phyloP scores from a whole-genome alignment of 2,329 filamentous ascomycete genomes.

The Fusarium nurragi region DNA sequence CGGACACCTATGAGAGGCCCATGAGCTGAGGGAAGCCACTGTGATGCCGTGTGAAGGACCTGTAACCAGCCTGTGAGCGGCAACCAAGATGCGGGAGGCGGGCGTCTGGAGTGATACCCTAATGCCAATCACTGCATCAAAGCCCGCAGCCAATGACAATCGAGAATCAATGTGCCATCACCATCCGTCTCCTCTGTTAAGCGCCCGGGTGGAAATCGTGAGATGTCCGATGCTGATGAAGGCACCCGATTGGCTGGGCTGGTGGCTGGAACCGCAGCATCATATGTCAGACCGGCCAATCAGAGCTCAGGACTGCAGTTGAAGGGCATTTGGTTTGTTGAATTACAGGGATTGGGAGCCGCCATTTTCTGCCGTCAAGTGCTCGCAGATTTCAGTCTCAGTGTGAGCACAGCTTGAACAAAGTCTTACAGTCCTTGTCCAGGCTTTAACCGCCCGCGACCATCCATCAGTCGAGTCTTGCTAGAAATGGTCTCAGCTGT shows the following conservation, averaged over 20 bases:
- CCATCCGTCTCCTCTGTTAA: conserved; percentile 42
- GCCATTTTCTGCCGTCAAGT: conserved; percentile 17
- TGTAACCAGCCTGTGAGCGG: conserved; percentile 30
- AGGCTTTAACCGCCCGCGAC: conserved; percentile 30
- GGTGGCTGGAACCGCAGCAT: conserved; percentile 27
- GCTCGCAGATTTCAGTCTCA: conserved; percentile 27
- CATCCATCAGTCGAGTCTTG: conserved; percentile 29
- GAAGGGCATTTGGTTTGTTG: conserved; percentile 22
- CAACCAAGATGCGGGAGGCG: conserved; percentile 16
- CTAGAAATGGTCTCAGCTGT: conserved; percentile 27
- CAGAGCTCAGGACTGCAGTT: conserved; percentile 9
- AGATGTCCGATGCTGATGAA: conserved; percentile 25
- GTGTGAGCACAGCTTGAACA: conserved; percentile 4
- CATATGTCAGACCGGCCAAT: conserved; percentile 41
- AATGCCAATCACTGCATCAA: conserved; percentile 31
- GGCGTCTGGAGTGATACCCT: conserved; percentile 36
- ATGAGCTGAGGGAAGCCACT: conserved; percentile 12
- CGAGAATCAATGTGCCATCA: conserved; percentile 24
- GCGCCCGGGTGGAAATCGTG: conserved; percentile 46
- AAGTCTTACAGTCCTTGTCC: conserved; percentile 22
- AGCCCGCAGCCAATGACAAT: conserved; percentile 43
- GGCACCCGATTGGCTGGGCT: conserved; percentile 42
- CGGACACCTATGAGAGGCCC: conserved; percentile 12
- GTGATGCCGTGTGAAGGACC: conserved; percentile 29
- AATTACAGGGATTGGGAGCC: conserved; percentile 20